Base-by-base conservation (phyloP, 306 rosid genomes). In the Abrus pulchellus region DNA sequence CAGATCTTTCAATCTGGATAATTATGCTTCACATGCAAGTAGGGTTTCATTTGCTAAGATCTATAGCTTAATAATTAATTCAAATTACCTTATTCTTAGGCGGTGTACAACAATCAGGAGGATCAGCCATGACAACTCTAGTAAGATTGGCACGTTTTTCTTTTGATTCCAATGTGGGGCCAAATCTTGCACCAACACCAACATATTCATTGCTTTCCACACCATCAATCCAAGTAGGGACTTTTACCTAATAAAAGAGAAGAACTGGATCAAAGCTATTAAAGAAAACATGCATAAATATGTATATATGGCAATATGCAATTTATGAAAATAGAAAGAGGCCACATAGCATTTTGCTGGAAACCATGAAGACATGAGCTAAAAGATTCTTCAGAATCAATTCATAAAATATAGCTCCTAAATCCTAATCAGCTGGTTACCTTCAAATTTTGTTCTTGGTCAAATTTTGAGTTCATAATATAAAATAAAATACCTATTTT, bases 121-220 rank as follows among this genome's bases (percentile, higher is more conserved):
- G 99, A 75, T 95, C 97, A 5, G 97, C 98, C 57, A 95, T 91
- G 86, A 88, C 96, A 85, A 95, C 98, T 90, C 82, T 87, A 30
- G 97, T 90, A 84, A 68, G 91, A 87, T 82, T 95, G 77, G 99
- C 99, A 83, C 59, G 96, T 80, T 87, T 95, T 84, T 93, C 97
- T 89, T 93, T 89, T 1, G 98, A 93, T 79, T 93, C 98, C 89
- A 95, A 76, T 6, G 96, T 89, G 9, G 87, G 90, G 69, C 99
- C 99, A 79, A 95, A 95, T 68, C 99, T 91, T 36, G 99, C 99
- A 63, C 99, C 99, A 48, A 95, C 93, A 52, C 99, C 99, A 82
- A 92, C 99, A 87, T 89, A 93, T 80, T 90, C 97, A 40, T 13
- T 63, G 28, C 56, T 83, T 77, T 93, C 97, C 70, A 86, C 71